These are phyloP conservation scores for Pythium sp. DNA, from an alignment of 352 stramenopile species.

Conservation along the genomic window DNA sequence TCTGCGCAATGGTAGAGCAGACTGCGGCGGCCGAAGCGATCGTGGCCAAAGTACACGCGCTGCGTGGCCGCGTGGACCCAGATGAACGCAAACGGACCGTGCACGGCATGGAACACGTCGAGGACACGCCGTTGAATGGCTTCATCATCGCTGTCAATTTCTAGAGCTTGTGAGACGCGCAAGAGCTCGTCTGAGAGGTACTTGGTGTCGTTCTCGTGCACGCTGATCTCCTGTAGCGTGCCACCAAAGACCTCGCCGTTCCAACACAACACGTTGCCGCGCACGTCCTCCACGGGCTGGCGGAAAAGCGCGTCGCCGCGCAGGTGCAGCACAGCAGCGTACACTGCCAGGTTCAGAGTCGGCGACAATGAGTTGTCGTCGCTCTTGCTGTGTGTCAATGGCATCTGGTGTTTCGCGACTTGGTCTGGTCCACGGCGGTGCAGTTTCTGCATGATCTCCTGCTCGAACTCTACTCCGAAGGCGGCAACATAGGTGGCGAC, in stretches of 20 bases:
- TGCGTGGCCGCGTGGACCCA: constrained; percentile 57
- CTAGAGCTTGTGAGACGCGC: constrained; percentile 2
- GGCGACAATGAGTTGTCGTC: neutral
- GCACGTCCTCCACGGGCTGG: constrained; percentile 81
- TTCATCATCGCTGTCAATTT: neutral
- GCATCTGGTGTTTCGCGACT: constrained; percentile 4
- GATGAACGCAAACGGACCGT: constrained; percentile 86
- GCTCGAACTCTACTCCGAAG: constrained; percentile 7
- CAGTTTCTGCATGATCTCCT: constrained; percentile 19
- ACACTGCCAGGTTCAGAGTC: constrained; percentile 37
- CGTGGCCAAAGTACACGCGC: constrained; percentile 89
- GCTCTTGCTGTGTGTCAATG: constrained; percentile 7
- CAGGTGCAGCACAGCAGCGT: constrained; percentile 90
- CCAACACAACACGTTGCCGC: constrained; percentile 84
- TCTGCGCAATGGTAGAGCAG: constrained; percentile 60
- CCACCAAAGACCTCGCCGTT: constrained; percentile 92
- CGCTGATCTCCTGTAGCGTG: constrained; percentile 6
- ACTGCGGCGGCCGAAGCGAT: constrained; percentile 89
- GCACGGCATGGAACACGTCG: constrained; percentile 39
- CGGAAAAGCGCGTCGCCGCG: constrained; percentile 54
- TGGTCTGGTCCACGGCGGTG: constrained; percentile 33
- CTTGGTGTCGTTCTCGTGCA: constrained; percentile 39
- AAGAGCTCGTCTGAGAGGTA: constrained; percentile 48
- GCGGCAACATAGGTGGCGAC: too few relatives aligned
- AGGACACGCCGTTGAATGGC: constrained; percentile 18